phyloP scores from a whole-genome alignment of 2,329 filamentous ascomycete genomes.

The Monosporascus sp. region DNA sequence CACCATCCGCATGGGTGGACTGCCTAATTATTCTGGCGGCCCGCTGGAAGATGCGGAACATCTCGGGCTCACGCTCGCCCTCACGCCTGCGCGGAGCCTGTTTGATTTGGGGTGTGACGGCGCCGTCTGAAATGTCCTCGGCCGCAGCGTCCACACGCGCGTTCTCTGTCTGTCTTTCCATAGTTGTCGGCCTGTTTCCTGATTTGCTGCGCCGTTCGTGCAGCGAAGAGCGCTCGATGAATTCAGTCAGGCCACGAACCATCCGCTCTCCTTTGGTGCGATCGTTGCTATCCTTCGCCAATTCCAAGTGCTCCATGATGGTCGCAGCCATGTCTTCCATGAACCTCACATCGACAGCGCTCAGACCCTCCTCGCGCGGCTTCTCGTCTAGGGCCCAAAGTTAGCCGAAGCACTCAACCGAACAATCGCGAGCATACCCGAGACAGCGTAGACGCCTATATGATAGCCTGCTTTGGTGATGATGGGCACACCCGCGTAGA shows the following conservation, averaged over 20 bases:
- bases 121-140: slow-evolving; percentile 5
- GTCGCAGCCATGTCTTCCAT: slow-evolving; percentile 51
- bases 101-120: slow-evolving; percentile 18
- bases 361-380: slow-evolving; percentile 43
- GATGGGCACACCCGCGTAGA: slow-evolving; percentile 49
- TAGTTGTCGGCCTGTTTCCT: neutral
- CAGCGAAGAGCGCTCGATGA: slow-evolving; percentile 44
- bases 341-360: slow-evolving; percentile 42
- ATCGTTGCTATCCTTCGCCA: slow-evolving; percentile 45
- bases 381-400: slow-evolving; percentile 35
- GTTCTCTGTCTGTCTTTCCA: neutral
- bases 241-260: slow-evolving; percentile 48
- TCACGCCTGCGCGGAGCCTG: slow-evolving; percentile 15
- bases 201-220: neutral
- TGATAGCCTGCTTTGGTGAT: slow-evolving; percentile 47
- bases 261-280: slow-evolving; percentile 49
- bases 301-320: slow-evolving; percentile 57
- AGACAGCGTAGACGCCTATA: slow-evolving; percentile 56
- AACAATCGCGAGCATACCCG: slow-evolving; percentile 27
- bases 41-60: slow-evolving; percentile 10
- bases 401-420: neutral
- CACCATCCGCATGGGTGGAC: slow-evolving; percentile 26
- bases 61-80: slow-evolving; percentile 5
- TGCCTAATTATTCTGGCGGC: slow-evolving; percentile 25
- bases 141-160: neutral